phyloP scores from a whole-genome alignment of 2,329 filamentous ascomycete species.

The Penicillium brevicompactum region DNA sequence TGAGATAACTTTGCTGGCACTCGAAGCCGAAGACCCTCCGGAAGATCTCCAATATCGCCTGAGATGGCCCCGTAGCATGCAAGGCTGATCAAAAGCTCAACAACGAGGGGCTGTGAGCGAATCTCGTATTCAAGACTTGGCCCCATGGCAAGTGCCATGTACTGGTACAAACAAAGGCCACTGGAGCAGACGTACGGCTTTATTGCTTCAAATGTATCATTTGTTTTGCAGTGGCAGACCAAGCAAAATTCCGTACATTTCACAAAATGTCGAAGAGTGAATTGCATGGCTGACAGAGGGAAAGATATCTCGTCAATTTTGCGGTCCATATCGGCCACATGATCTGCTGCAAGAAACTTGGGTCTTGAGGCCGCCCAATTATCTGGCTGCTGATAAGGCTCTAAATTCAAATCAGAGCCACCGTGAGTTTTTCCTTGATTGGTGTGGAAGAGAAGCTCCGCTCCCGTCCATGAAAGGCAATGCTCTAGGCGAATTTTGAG shows the following conservation, averaged over 20 bases:
- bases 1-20: slow-evolving; percentile 43
- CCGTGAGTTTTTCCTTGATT: slow-evolving; percentile 40
- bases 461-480: slow-evolving; percentile 66
- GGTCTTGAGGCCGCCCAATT: slow-evolving; percentile 34
- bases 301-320: slow-evolving; percentile 49
- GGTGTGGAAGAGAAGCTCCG: slow-evolving; percentile 61
- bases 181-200: slow-evolving; percentile 72
- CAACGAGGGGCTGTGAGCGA: slow-evolving; percentile 73
- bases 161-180: slow-evolving; percentile 80
- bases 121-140: slow-evolving; percentile 86
- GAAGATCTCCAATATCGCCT: slow-evolving; percentile 54
- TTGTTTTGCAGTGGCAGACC: slow-evolving; percentile 73
- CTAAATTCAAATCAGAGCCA: slow-evolving; percentile 8
- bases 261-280: slow-evolving; percentile 73
- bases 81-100: slow-evolving; percentile 82
- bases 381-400: slow-evolving; percentile 26
- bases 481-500: slow-evolving; percentile 59
- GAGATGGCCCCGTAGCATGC: slow-evolving; percentile 64
- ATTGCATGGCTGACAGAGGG: slow-evolving; percentile 68
- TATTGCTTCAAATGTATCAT: slow-evolving; percentile 59
- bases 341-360: slow-evolving; percentile 52
- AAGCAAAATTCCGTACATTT: slow-evolving; percentile 86
- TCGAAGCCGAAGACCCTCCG: slow-evolving; percentile 57
- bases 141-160: slow-evolving; percentile 82
- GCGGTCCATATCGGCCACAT: slow-evolving; percentile 41